Conservation (phyloP, 805 yeast species). For the Yarrowia sp. region DNA sequence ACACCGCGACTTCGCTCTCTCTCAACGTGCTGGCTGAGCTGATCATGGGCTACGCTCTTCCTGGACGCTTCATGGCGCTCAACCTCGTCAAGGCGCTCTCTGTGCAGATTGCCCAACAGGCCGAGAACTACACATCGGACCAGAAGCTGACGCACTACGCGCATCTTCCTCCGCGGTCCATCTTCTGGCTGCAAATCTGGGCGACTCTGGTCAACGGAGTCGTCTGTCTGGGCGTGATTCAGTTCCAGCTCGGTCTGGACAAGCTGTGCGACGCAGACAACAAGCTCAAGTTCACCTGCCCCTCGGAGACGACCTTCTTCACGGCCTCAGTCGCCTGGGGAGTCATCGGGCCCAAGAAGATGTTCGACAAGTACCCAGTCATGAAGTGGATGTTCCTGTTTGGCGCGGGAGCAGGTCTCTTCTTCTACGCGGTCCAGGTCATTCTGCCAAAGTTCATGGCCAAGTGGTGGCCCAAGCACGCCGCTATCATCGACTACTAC, state of each 20-base stretch:
- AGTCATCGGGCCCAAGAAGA: slow-evolving; percentile 47
- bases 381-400: slow-evolving; percentile 31
- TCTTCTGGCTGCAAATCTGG: slow-evolving; percentile 34
- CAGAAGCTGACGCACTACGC: slow-evolving; percentile 61
- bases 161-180: slow-evolving; percentile 31
- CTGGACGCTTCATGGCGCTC: slow-evolving; percentile 56
- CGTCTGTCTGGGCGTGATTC: slow-evolving; percentile 37
- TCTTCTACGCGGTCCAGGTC: not conserved
- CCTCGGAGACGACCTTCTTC: slow-evolving; percentile 45
- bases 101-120: slow-evolving; percentile 60
- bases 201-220: slow-evolving; percentile 34
- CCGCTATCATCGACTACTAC: not conserved
- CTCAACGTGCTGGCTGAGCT: slow-evolving; percentile 62
- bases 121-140: slow-evolving; percentile 53
- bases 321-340: slow-evolving; percentile 48
- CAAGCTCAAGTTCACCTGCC: slow-evolving; percentile 39
- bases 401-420: slow-evolving; percentile 34
- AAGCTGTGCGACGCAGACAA: slow-evolving; percentile 36
- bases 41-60: slow-evolving; percentile 62
- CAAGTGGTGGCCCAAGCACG: not conserved
- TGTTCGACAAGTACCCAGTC: slow-evolving; percentile 39
- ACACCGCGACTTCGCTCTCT: slow-evolving; percentile 56
- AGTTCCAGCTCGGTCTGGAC: slow-evolving; percentile 38
- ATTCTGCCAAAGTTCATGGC: slow-evolving; percentile 29
- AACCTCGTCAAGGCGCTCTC: slow-evolving; percentile 61